Base-by-base conservation (phyloP, 192 early-diverging fungal species). In the Glomus cerebriforme region DNA sequence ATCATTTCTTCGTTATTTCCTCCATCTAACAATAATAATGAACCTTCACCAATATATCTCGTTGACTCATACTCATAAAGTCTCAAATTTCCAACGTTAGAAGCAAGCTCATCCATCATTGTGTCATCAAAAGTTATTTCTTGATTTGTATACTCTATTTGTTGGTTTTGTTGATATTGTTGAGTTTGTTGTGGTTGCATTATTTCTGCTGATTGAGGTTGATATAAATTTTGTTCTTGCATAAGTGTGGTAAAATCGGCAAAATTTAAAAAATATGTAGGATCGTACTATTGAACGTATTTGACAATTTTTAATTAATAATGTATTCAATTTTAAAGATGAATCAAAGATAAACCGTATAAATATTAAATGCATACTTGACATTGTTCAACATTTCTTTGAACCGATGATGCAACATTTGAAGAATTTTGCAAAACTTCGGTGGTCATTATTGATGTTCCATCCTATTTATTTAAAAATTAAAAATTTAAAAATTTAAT, bases 181-280 rank as follows among this genome's bases (percentile, higher is more conserved):
- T 35, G 12, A 17, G 68, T 24, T 27, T 15, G 34, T 35, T 66
- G 22, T 19, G 64, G 66, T 22, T 15, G 67, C 8, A 37, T 35
- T 17, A 43, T 8, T 3, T 6, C 39, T 12, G 9, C 5, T 43
- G 39, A 43, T 43, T 43, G 47, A 19, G 3, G 2, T 54, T 19
- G 17, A 19, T 54, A 43, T 43, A 43, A 54, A 19, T 19, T 19
- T 54, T 4, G 47, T 49, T 54, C 47, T 8, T 62, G 43, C 2
- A 10, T 43, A 43, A 43, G 0, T 43, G 39, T 58, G 43, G 73
- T 31, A 43, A 60, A 75, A 63, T 75, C 73, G 0, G 31, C 73
- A 58, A n/a, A 60, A 37, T 75, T 75, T 75, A 60, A 27, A 75
- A 75, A 59, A 75, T 75, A 62, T 60, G 73, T 43, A 43, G 39